Evolutionary conservation across 345 rosid genomes (phyloP), one percentile per base, ranked within the genome.

Genomic region (Eucalyptus sp.): DNA sequence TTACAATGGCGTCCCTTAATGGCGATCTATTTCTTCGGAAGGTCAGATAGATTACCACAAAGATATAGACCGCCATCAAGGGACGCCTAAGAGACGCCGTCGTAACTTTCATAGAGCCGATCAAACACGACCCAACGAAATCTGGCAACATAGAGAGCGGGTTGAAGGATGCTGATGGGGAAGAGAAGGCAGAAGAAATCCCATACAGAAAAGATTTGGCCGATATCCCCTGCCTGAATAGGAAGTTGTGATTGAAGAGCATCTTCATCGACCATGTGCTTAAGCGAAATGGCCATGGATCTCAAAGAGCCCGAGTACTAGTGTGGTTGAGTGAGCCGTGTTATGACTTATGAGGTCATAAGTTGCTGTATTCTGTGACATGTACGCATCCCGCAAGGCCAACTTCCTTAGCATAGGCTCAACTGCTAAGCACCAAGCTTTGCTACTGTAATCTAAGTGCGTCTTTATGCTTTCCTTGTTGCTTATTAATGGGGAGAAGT

Each of bases 161-260:
- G 54, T 50, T 50, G 7, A 50, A 50, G 54, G 8, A 50, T 50
- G 20, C 1, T 6, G 20, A 50, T 50, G 8, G 54, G 50, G 54
- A 44, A 50, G 54, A 50, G 54, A 16, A 50, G 54, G 54, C 8
- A 16, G 2, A 79, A 51, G 50, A 31, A 33, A 64, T 89, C 24
- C 93, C 91, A 16, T 91, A 89, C 33, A 91, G 94, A 88, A 93
- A 94, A 92, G 94, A 94, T 90, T 90, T 95, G 25, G 93, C 93
- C 8, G 90, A 93, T 68, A 86, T 92, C 13, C 92, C 93, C 58
- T 92, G 1, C 94, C 95, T 4, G 15, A 91, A 14, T 93, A 91
- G 89, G 25, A 71, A 33, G 81, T 71, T 33, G 25, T 71, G 81
- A 33, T 71, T 33, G 44, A 68, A 18, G 3, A 66, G 43, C 79